These are phyloP conservation scores for Pilaira anomala DNA, from an alignment of 192 early-diverging fungal species.

Conservation along the genomic window DNA sequence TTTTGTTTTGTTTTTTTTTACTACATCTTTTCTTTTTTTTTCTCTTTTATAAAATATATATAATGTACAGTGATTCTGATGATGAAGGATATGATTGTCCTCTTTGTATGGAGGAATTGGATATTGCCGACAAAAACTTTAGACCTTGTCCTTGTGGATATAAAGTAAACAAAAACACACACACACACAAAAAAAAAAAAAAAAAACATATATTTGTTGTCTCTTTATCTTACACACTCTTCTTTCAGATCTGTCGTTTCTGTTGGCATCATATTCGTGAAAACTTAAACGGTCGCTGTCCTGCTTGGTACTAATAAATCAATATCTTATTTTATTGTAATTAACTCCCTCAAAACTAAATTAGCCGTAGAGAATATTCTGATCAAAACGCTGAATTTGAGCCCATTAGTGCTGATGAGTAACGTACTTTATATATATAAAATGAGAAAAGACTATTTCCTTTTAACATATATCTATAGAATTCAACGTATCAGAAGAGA, in stretches of 20 bases:
- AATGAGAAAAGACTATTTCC: conserved; percentile 3
- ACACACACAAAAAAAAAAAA: no score
- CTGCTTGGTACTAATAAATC: conserved; percentile 63
- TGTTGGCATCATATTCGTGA: conserved; percentile 98
- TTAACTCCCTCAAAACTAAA: background rate
- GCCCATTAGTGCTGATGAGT: conserved; percentile 88
- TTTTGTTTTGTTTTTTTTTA: conserved; percentile 2
- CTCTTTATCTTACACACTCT: background rate
- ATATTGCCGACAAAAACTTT: conserved; percentile 93
- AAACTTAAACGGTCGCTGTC: conserved; percentile 86
- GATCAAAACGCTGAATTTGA: conserved; percentile 87
- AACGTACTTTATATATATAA: background rate
- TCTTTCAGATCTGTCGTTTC: conserved; percentile 88
- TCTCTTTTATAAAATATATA: background rate
- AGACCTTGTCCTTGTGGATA: conserved; percentile 98
- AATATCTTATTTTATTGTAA: background rate
- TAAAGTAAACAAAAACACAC: conserved; percentile 65
- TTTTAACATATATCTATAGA: conserved; percentile 15
- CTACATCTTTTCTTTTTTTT: background rate
- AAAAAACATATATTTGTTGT: background rate
- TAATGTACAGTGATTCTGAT: conserved; percentile 44
- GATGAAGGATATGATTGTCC: conserved; percentile 98
- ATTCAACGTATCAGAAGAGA: conserved; percentile 70
- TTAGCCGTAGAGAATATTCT: conserved; percentile 82
- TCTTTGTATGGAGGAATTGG: conserved; percentile 98